Percentiles rank a stretch among this genome's conserved stretches.
These are phyloP conservation scores for Rhizopogon salebrosus DNA, from an alignment of 768 basidiomycete genomes.

Conservation along the genomic window DNA sequence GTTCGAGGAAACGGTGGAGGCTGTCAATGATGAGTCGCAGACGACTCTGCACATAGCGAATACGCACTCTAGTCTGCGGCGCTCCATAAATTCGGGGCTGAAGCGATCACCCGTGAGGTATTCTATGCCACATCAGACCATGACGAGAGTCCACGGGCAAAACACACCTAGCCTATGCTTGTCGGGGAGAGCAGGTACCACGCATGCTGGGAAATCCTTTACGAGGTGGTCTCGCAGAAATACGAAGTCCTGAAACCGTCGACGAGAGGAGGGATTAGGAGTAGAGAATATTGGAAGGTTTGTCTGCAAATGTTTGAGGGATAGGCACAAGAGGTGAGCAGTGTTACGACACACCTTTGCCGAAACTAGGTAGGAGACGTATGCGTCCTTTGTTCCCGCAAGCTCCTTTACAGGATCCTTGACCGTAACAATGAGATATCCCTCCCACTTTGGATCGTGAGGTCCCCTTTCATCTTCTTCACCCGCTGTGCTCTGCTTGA, in stretches of 20 bases:
- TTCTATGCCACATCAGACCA: constrained; percentile 43
- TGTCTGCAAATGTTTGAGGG: constrained; percentile 51
- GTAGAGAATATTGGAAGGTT: constrained; percentile 84
- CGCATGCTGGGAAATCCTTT: constrained; percentile 93
- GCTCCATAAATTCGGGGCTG: constrained; percentile 95
- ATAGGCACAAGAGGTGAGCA: neutral
- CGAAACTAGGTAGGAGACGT: constrained; percentile 88
- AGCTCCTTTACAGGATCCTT: constrained; percentile 94
- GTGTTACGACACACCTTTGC: constrained; percentile 61
- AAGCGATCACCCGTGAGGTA: constrained; percentile 98
- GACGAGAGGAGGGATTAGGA: constrained; percentile 66
- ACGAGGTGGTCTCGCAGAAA: constrained; percentile 86
- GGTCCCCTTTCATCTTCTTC: constrained; percentile 60
- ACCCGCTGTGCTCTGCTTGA: constrained; percentile 74
- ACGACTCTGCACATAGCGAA: neutral
- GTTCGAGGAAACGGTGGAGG: constrained; percentile 87
- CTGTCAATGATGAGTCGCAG: constrained; percentile 34
- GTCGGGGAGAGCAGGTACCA: constrained; percentile 95
- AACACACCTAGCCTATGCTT: constrained; percentile 90
- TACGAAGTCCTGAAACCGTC: constrained; percentile 96
- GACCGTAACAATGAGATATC: constrained; percentile 75
- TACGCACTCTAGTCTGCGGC: constrained; percentile 78
- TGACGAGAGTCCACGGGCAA: neutral
- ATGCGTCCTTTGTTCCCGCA: constrained; percentile 95
- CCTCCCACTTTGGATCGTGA: constrained; percentile 88